phyloP scores from a whole-genome alignment of 306 rosid species.

The Lathyrus tuberosus region DNA sequence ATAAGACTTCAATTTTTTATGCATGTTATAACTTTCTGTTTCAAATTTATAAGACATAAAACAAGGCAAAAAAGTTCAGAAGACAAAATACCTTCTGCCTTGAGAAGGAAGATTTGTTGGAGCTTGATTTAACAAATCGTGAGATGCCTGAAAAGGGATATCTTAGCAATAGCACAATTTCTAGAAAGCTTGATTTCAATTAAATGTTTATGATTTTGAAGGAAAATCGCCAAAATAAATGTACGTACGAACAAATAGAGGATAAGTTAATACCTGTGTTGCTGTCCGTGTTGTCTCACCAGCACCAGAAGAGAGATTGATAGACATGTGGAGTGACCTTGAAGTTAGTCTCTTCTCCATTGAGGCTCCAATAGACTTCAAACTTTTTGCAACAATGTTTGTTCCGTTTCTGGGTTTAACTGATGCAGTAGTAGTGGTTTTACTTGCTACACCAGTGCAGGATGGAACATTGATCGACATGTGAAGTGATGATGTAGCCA shows the following conservation, averaged over 20 bases:
- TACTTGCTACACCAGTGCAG: slow-evolving; percentile 45
- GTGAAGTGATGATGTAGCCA: slow-evolving; percentile 48
- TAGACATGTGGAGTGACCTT: slow-evolving; percentile 65
- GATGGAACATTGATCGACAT: slow-evolving; percentile 60
- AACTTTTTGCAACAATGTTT: slow-evolving; percentile 43
- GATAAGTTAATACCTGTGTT: slow-evolving; percentile 49
- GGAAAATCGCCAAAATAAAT: background rate
- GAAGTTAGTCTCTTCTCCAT: slow-evolving; percentile 49
- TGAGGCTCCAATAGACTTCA: slow-evolving; percentile 38
- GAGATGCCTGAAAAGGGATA: slow-evolving; percentile 51
- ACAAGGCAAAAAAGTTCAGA: slow-evolving; percentile 2
- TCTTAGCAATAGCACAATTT: slow-evolving; percentile 27
- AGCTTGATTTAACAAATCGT: slow-evolving; percentile 48
- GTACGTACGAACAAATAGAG: background rate
- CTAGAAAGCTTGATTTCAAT: background rate
- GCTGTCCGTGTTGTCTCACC: slow-evolving; percentile 44
- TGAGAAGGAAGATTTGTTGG: slow-evolving; percentile 48
- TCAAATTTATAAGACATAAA: slow-evolving; percentile 19
- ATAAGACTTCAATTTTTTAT: slow-evolving; percentile 12
- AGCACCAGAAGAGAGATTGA: slow-evolving; percentile 50
- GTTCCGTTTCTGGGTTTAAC: slow-evolving; percentile 35
- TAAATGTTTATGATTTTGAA: background rate
- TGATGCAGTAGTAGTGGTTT: slow-evolving; percentile 32
- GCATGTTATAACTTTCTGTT: slow-evolving; percentile 1
- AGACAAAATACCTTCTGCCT: slow-evolving; percentile 59